These are phyloP conservation scores for Agaricales sp. DNA, from an alignment of 1,284 basidiomycete species.

Conservation along the genomic window DNA sequence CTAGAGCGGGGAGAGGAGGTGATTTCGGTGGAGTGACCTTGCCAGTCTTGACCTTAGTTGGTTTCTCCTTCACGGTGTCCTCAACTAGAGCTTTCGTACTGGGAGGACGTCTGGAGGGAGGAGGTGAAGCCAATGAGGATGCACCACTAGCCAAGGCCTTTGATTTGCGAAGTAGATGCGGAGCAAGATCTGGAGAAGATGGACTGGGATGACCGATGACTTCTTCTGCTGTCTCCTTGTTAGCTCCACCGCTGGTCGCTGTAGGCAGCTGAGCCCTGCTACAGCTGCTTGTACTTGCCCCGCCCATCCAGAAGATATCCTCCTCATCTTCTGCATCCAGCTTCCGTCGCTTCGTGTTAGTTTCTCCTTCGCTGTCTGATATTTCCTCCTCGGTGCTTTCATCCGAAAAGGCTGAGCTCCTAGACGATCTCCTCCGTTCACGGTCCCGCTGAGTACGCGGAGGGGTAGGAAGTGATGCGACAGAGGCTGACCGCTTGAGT, in stretches of 20 bases:
- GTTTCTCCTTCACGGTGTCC: neutral
- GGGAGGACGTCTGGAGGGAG: conserved; percentile 20
- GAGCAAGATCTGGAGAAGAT: conserved; percentile 8
- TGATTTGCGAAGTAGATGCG: conserved; percentile 17
- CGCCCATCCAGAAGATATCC: conserved; percentile 23
- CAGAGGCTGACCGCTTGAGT: conserved; percentile 25
- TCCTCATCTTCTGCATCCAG: conserved; percentile 16
- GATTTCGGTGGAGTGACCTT: neutral
- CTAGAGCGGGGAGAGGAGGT: conserved; percentile 11
- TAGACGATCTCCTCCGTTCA: conserved; percentile 16
- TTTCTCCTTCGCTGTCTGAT: conserved; percentile 12
- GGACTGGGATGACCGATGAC: conserved; percentile 8
- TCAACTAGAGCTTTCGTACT: conserved; percentile 1
- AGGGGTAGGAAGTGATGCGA: conserved; percentile 26
- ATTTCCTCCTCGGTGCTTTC: conserved; percentile 8
- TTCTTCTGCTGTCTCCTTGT: conserved; percentile 10
- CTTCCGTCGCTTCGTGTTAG: conserved; percentile 18
- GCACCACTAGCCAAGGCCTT: conserved; percentile 2
- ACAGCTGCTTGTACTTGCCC: neutral
- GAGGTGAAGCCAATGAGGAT: conserved; percentile 25
- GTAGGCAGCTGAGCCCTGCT: neutral
- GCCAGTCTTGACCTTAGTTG: neutral
- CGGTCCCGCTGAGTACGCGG: conserved; percentile 23
- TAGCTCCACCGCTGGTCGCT: neutral
- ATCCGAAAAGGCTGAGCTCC: conserved; percentile 13